Conservation (phyloP, 345 rosid species). For the Sonneratia caseolaris region DNA sequence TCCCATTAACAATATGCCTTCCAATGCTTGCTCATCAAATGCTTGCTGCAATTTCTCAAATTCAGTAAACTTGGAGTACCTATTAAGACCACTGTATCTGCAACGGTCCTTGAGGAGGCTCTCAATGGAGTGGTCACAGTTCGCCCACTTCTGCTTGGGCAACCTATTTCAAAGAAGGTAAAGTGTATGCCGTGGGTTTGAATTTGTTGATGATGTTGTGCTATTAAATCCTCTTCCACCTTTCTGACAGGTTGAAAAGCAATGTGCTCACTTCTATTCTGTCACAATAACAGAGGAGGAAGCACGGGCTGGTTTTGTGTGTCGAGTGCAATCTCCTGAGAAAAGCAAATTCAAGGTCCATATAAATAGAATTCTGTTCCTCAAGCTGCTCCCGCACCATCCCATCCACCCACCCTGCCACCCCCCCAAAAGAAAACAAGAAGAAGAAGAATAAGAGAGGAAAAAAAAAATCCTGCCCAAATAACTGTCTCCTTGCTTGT, state of each 20-base stretch:
- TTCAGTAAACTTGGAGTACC: conserved; percentile 97
- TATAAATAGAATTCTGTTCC: conserved; percentile 4
- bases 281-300: conserved; percentile 82
- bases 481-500: neutral
- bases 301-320: conserved; percentile 78
- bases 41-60: conserved; percentile 6
- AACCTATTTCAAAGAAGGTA: conserved; percentile 67
- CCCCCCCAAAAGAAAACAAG: too few species aligned
- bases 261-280: conserved; percentile 95
- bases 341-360: conserved; percentile 97
- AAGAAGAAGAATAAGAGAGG: too few species aligned
- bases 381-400: neutral
- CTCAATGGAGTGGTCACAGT: conserved; percentile 66
- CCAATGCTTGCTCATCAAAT: neutral
- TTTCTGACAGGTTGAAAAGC: conserved; percentile 85
- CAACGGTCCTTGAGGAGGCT: conserved; percentile 92
- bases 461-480: too few species aligned
- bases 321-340: conserved; percentile 85
- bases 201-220: conserved; percentile 8
- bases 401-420: too few species aligned
- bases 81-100: conserved; percentile 94
- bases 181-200: conserved; percentile 13
- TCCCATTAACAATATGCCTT: neutral
- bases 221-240: conserved; percentile 13
- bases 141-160: conserved; percentile 59